Evolutionary conservation across 2,329 filamentous ascomycete genomes (phyloP).

Genomic region (Xylariales sp.): DNA sequence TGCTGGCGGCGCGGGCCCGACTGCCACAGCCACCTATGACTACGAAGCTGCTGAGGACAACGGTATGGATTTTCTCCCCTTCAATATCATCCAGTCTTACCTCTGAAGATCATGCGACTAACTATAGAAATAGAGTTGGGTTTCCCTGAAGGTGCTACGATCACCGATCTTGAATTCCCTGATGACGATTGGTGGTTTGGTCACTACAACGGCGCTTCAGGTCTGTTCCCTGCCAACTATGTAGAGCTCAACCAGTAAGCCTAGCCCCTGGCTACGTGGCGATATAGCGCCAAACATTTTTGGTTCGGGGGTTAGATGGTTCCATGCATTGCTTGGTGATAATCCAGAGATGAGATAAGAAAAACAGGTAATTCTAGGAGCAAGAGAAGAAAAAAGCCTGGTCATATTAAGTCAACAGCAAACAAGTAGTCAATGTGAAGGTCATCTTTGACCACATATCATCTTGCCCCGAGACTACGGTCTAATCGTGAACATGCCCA

Average conservation of each 20-base stretch:
- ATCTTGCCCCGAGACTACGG: no score
- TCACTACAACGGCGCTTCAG: constrained; percentile 71
- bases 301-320: no score
- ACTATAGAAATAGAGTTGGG: constrained; percentile 59
- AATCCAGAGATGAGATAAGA: no score
- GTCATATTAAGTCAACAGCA: no score
- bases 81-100: no score
- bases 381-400: no score
- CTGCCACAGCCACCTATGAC: constrained; percentile 85
- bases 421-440: no score
- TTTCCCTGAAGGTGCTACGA: constrained; percentile 84
- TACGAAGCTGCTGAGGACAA: constrained; percentile 98
- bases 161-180: constrained; percentile 85
- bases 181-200: constrained; percentile 99
- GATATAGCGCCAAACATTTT: not conserved
- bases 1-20: constrained; percentile 53
- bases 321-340: no score
- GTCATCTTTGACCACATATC: no score
- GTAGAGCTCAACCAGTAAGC: constrained; percentile 49
- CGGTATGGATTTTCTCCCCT: no score
- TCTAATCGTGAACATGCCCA: no score
- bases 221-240: constrained; percentile 79
- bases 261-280: not conserved
- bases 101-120: constrained; percentile 18
- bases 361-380: no score